These are phyloP conservation scores for Lentinula edodes DNA, from an alignment of 768 basidiomycete species.

Conservation along the genomic window DNA sequence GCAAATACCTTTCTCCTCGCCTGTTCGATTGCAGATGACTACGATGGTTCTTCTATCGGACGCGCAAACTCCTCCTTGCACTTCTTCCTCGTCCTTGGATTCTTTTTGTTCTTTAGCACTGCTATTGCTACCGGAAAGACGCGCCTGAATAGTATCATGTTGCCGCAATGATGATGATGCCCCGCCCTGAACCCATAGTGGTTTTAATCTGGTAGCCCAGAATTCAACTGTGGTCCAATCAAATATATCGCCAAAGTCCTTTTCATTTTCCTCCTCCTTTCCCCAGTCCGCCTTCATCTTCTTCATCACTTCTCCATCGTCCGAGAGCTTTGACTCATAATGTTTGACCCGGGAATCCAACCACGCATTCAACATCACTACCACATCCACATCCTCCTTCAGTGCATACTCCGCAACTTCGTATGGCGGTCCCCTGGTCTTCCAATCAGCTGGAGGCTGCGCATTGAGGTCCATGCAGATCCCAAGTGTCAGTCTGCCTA, in stretches of 20 bases:
- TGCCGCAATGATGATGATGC: neutral
- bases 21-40: conserved; percentile 74
- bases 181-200: conserved; percentile 44
- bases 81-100: neutral
- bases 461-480: conserved; percentile 91
- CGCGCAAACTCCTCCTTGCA: no score
- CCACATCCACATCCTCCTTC: conserved; percentile 43
- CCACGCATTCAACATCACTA: conserved; percentile 79
- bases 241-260: conserved; percentile 6
- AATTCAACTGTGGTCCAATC: conserved; percentile 58
- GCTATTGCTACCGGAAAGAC: no score
- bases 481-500: conserved; percentile 55
- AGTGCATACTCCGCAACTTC: conserved; percentile 69
- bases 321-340: no score
- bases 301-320: conserved; percentile 24
- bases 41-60: conserved; percentile 40
- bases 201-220: conserved; percentile 63
- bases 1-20: conserved; percentile 68
- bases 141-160: no score
- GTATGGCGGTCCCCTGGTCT: conserved; percentile 57
- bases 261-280: no score
- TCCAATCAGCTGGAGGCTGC: conserved; percentile 31
- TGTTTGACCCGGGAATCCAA: conserved; percentile 35
- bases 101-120: neutral
- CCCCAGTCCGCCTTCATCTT: conserved; percentile 3